Base-by-base conservation (phyloP, 768 basidiomycete genomes). In the Trametes coccinea region DNA sequence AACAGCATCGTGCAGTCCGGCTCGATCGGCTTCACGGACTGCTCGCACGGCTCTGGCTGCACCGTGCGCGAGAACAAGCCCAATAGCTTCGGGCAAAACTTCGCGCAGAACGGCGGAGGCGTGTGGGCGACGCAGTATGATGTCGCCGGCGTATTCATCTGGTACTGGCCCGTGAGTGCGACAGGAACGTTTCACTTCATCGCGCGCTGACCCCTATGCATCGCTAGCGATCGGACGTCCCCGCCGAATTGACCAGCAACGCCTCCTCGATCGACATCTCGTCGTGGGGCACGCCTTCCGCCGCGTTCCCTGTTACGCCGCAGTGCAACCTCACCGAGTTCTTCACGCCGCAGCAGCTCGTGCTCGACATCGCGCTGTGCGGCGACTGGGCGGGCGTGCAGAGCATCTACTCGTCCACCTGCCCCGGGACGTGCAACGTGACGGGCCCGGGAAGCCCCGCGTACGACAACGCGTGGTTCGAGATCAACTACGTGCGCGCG, bases 71-170 rank as follows among this genome's bases (percentile, higher is more conserved):
- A 76, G 59, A 74, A 67, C n/a, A 70, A 73, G 54, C 67, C 73
- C 22, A 76, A 76, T 57, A 78, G 77, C 53, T 82, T 74, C 58
- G 77, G 76, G 4, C 66, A 65, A n/a, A 75, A 71, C 5, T 84
- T 84, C 62, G 77, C 77, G 6, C 56, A 70, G 3, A 78, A 75
- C 2, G 84, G 85, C n/a, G 86, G 86, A 5, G 86, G 86, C 4
- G 84, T 87, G 1, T 93, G 78, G 72, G 88, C 88, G 2, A 80
- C 86, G 3, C 88, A 89, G 66, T 86, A 89, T 62, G 89, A 89
- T 52, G 75, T 78, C 5, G 70, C 79, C 1, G 87, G 83, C 17
- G 76, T 84, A 41, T 81, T 71, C 54, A 80, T 82, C 41, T 82
- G 80, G 80, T 82, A 77, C 64, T 82, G 81, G 81, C 75, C 72